phyloP scores from a whole-genome alignment of 331 rosid species.

The Malus hybrid region DNA sequence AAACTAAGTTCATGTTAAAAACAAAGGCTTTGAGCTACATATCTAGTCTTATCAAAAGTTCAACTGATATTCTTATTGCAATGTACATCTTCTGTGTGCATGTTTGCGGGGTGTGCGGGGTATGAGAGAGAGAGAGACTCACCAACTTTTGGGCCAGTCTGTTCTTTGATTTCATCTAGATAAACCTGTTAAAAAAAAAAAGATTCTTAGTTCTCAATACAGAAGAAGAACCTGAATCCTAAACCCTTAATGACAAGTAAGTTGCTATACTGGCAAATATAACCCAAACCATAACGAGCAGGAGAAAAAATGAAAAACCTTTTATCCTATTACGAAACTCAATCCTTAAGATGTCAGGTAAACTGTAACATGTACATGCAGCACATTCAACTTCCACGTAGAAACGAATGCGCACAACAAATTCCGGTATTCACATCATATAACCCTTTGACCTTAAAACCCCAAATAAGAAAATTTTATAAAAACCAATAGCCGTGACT shows the following conservation, averaged over 20 bases:
- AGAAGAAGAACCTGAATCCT: neutral
- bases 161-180: conserved; percentile 47
- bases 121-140: conserved; percentile 22
- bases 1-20: neutral
- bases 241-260: neutral
- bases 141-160: conserved; percentile 49
- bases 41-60: neutral
- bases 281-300: neutral
- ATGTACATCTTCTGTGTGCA: neutral
- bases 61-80: neutral
- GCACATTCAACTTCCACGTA: neutral
- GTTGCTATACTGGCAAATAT: neutral
- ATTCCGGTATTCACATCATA: too few relatives aligned
- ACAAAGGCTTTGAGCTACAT: neutral
- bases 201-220: neutral
- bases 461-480: neutral
- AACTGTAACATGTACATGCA: neutral
- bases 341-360: neutral
- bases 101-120: neutral
- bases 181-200: conserved; percentile 39
- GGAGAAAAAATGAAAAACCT: neutral
- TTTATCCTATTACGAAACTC: neutral
- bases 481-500: neutral
- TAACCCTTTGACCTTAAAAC: too few relatives aligned
- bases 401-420: neutral